A percentile compares a stretch with the other conserved stretches of the same genome.
Evolutionary conservation across 73 alveolate species (phyloP).

Genomic region (Breviolum minutum): DNA sequence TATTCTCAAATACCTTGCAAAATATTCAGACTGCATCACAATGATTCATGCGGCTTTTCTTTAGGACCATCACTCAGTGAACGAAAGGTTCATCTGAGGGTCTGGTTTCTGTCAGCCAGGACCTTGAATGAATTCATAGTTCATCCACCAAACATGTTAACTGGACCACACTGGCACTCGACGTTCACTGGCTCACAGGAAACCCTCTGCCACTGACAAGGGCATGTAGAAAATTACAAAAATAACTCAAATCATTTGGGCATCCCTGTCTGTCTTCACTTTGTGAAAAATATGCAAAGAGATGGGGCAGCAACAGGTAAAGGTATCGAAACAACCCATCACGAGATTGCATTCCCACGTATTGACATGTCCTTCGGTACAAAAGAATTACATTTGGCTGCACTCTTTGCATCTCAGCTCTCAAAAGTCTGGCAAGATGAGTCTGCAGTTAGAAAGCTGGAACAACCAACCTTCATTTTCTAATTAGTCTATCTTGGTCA

Average conservation of each 20-base stretch:
- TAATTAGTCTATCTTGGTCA: no score
- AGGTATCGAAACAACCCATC: background rate
- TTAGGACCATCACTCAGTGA: background rate
- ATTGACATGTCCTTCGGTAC: no score
- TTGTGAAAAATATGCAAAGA: slow-evolving; percentile 34
- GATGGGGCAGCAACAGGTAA: background rate
- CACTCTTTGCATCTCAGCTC: slow-evolving; percentile 38
- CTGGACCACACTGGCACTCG: no score
- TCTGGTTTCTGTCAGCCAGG: background rate
- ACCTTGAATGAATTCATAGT: background rate
- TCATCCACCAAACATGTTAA: background rate
- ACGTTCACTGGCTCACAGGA: background rate
- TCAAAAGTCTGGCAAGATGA: slow-evolving; percentile 1
- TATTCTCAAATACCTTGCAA: no score
- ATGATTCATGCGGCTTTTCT: no score
- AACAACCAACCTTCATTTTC: no score
- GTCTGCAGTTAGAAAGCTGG: background rate
- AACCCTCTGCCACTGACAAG: slow-evolving; percentile 20
- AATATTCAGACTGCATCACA: no score
- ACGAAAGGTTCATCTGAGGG: slow-evolving; percentile 43
- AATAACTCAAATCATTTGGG: background rate
- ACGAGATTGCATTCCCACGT: background rate
- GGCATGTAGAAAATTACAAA: slow-evolving; percentile 35
- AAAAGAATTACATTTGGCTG: background rate
- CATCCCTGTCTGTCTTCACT: background rate